A percentile compares a stretch with the other conserved stretches of the same genome.
Conservation (phyloP, 2,329 filamentous ascomycete genomes). For the Xylaria sp. region DNA sequence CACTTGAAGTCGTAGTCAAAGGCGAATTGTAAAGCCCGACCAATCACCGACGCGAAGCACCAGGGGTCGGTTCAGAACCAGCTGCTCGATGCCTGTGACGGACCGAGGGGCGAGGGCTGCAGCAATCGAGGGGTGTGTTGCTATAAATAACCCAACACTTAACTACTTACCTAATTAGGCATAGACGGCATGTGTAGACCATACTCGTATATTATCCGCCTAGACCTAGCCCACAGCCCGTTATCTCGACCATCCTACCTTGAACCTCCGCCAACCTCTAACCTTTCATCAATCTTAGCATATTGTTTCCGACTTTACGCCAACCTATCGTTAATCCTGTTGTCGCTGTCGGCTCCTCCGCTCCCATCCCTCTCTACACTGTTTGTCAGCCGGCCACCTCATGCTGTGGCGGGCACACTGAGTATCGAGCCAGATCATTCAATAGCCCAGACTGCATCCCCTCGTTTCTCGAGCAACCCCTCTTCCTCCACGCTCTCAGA, state of each 20-base stretch:
- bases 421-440: constrained; percentile 8
- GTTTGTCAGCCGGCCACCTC: constrained; percentile 9
- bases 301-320: neutral
- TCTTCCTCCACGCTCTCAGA: constrained; percentile 9
- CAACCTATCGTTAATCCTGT: constrained; percentile 2
- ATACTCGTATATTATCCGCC: neutral
- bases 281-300: neutral
- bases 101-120: neutral
- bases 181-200: neutral
- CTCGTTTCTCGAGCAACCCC: constrained; percentile 12
- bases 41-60: too few species aligned
- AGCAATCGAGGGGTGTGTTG: neutral
- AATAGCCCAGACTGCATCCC: constrained; percentile 6
- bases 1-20: too few species aligned
- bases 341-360: neutral
- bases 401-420: constrained; percentile 7
- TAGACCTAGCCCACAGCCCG: neutral
- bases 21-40: too few species aligned
- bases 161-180: neutral
- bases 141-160: neutral
- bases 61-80: neutral
- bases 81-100: neutral
- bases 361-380: neutral
- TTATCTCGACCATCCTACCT: neutral
- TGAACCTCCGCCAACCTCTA: neutral